Evolutionary conservation across 768 basidiomycete genomes (phyloP), one percentile per base, ranked within the genome.

Genomic region (Kwoniella newhampshirensis): DNA sequence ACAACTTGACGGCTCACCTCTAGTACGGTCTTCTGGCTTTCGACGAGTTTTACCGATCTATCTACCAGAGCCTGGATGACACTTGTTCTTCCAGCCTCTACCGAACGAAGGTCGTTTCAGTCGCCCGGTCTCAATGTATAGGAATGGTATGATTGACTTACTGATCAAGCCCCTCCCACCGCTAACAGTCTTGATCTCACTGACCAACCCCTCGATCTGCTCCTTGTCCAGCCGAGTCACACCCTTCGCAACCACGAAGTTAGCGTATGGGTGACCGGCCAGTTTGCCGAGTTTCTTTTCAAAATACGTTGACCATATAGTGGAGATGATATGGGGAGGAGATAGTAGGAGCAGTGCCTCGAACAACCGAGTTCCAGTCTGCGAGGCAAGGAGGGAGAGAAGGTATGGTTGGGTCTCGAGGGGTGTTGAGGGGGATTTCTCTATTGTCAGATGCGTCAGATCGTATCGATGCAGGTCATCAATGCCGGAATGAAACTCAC

Each of bases 221-320:
- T 78, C 76, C 17, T 76, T 79, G n/a, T 82, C 79, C 12, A 85
- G 73, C 43, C 89, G 80, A 47, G 84, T 83, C 25, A 93, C 63
- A 0, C 86, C 88, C 73, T 85, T 87, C 0, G 92, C 87, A 4
- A 92, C 80, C 20, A 97, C 92, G 67, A 91, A 99, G 71, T 98
- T 99, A 12, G 89, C 91, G 1, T 93, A 88, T 2, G 93, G 91
- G 75, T 99, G 94, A 18, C 82, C 79, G 17, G 87, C 85, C 26
- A 96, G 79, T 54, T 86, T 82, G 2, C 81, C 76, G 35, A 96
- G 79, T 60, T 86, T 77, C n/a, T 84, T 85, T 41, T 78, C 75
- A 71, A 98, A 87, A 77, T 96, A 93, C 0, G 82, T 81, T 2
- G 77, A 67, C 94, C 94, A 98, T 4, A 96, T 68, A 0, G 80